Base-by-base conservation (phyloP, 2,329 filamentous ascomycete genomes). In the Lecanicillium sp. region DNA sequence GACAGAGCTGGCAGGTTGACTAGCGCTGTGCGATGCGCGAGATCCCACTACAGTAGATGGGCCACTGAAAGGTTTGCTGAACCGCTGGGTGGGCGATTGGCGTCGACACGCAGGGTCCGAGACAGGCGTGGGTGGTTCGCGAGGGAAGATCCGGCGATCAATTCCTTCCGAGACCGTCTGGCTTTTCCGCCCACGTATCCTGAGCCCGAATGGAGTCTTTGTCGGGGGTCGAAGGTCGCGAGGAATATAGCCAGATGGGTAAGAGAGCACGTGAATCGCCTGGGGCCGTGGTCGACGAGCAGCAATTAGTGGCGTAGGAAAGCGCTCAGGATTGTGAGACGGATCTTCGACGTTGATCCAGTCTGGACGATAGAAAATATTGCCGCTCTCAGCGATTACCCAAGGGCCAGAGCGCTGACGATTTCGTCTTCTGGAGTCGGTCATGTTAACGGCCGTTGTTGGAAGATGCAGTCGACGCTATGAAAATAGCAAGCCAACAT, bases 211-310 rank as follows among this genome's bases (percentile, higher is more conserved):
- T 63, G 70, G 55, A 63, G 68, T 40, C 55, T 62, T 50, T 60
- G 69, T 54, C 66, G 50, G 51, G 4, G 62, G 57, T 54, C 70
- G 67, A 37, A 74, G 56, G 49, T 75, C 72, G 50, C 65, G 64
- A 15, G 72, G 72, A 20, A 74, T 61, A 58, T 70, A 70, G 45
- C 68, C 68, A 2, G 67, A 56, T 3, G 68, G 68, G 47, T 66
- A 70, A 23, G 66, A 69, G 51, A 69, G 55, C 45, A 70, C 67
- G 59, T 70, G 67, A 48, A 70, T 70, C 30, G 67, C 62, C 54
- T 70, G 67, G 10, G 67, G 67, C 29, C 68, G 60, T 29, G 62
- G 58, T 52, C 67, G 60, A 41, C 68, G 62, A 32, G 67, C 64
- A 37, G 63, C 64, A 52, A 70, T 70, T 32, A 67, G 60, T 29